phyloP scores from a whole-genome alignment of 768 basidiomycete species.

The Piloderma croceum region DNA sequence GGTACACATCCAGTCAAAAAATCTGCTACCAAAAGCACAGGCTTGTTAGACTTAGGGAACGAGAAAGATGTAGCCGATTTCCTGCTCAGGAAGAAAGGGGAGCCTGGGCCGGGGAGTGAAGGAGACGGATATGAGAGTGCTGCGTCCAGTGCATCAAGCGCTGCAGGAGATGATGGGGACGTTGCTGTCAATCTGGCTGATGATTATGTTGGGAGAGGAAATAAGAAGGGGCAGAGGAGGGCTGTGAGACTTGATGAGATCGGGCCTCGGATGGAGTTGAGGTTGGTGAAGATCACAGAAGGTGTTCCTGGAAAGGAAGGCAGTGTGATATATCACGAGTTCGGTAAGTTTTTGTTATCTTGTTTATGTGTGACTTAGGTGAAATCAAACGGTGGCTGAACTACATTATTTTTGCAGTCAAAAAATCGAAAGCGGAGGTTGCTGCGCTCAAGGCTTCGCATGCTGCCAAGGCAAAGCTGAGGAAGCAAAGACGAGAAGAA shows the following conservation, averaged over 20 bases:
- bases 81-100: slow-evolving; percentile 66
- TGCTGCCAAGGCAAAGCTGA: slow-evolving; percentile 68
- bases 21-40: slow-evolving; percentile 28
- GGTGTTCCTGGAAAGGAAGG: slow-evolving; percentile 93
- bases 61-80: slow-evolving; percentile 97
- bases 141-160: slow-evolving; percentile 76
- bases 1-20: no score
- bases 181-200: slow-evolving; percentile 81
- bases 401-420: slow-evolving; percentile 48
- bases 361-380: background rate
- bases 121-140: slow-evolving; percentile 72
- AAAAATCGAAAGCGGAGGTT: slow-evolving; percentile 79
- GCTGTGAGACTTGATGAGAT: slow-evolving; percentile 92
- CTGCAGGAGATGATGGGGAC: slow-evolving; percentile 76
- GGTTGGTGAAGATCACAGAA: slow-evolving; percentile 89
- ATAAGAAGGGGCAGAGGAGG: slow-evolving; percentile 83
- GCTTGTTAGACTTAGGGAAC: slow-evolving; percentile 73
- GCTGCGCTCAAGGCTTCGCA: slow-evolving; percentile 65
- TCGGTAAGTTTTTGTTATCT: slow-evolving; percentile 52
- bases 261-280: slow-evolving; percentile 91
- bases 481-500: slow-evolving; percentile 76
- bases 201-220: slow-evolving; percentile 93
- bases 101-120: slow-evolving; percentile 40
- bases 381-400: slow-evolving; percentile 6
- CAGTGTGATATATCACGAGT: slow-evolving; percentile 88